These are phyloP conservation scores for Hanseniaspora meyeri DNA, from an alignment of 805 yeast species.

Conservation along the genomic window DNA sequence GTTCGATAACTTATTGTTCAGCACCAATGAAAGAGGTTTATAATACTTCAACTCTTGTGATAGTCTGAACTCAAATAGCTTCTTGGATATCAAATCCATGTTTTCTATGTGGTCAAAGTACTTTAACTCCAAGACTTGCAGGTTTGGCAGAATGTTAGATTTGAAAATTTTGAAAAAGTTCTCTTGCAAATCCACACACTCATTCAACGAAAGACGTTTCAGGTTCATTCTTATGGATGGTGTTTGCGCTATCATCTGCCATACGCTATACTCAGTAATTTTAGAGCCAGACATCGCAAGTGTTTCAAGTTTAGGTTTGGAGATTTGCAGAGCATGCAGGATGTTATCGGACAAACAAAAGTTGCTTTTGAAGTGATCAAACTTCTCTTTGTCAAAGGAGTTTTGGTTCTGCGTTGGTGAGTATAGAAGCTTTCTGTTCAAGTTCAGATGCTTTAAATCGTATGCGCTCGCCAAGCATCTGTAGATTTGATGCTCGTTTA, in stretches of 20 bases:
- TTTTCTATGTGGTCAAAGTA: not conserved
- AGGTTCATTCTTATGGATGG: constrained; percentile 6
- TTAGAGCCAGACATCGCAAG: constrained; percentile 84
- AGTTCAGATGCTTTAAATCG: constrained; percentile 6
- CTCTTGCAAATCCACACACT: not conserved
- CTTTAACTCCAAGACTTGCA: constrained; percentile 12
- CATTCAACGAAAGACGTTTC: constrained; percentile 6
- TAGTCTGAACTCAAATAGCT: constrained; percentile 10
- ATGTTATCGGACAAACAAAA: constrained; percentile 8
- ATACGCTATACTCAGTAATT: constrained; percentile 60
- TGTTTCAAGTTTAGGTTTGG: constrained; percentile 34
- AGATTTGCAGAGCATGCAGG: constrained; percentile 5
- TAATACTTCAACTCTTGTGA: constrained; percentile 4
- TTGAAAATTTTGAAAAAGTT: constrained; percentile 2
- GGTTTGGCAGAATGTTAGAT: constrained; percentile 6
- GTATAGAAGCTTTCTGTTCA: constrained; percentile 5
- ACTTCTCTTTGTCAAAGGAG: not conserved
- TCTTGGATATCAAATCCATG: not conserved
- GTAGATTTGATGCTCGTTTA: constrained; percentile 1
- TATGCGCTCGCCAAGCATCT: not conserved
- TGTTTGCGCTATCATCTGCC: constrained; percentile 50
- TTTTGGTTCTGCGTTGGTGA: not conserved
- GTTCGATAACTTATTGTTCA: not conserved
- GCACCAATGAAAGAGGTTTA: constrained; percentile 5
- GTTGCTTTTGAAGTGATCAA: not conserved